Base-by-base conservation (phyloP, 1,139 yeast genomes). In the Arxiozyma slooffiae region DNA sequence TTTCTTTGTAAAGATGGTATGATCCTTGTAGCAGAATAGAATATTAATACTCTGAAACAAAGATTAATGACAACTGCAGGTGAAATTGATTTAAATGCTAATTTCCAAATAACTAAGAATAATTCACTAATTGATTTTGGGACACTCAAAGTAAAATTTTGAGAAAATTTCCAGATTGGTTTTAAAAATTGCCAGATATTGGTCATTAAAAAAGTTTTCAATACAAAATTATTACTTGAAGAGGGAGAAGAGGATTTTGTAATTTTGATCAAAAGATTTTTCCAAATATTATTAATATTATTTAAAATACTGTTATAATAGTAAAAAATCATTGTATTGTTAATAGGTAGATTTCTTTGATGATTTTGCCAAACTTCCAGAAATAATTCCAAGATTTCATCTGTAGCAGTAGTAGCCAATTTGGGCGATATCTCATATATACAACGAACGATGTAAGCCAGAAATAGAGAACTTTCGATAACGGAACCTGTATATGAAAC, bases 11-110 rank as follows among this genome's bases (percentile, higher is more conserved):
- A 70, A 21, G 87, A 82, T 1, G 98, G 97, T 22, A 92, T 87
- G 55, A 92, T 89, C 64, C 95, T 82, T 17, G 97, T 86, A 5
- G 97, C 97, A 1, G 96, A 89, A 63, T 87, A 88, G 61, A 90
- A 88, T 4, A 90, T 96, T 2, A 87, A 77, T 23, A 92, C 80
- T 60, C 98, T 77, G 64, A 86, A 90, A 2, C 89, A 88, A 58
- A 92, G 73, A 58, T 89, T 88, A 38, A 89, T 75, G 41, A 88
- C 71, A 23, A 92, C 82, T 2, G 96, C 87, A 7, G 95, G 80
- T 0, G 96, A 85, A 47, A 92, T 75, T 38, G 90, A 85, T 51
- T 81, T 80, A 26, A 81, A 72, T 1, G 96, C 86, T 78, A 21
- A 95, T 79, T 60, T 76, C 78, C 67, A 79, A 72, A 44, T 85